Base-by-base conservation (phyloP, 176 grass and related monocot species). In the Eleusine indica region DNA sequence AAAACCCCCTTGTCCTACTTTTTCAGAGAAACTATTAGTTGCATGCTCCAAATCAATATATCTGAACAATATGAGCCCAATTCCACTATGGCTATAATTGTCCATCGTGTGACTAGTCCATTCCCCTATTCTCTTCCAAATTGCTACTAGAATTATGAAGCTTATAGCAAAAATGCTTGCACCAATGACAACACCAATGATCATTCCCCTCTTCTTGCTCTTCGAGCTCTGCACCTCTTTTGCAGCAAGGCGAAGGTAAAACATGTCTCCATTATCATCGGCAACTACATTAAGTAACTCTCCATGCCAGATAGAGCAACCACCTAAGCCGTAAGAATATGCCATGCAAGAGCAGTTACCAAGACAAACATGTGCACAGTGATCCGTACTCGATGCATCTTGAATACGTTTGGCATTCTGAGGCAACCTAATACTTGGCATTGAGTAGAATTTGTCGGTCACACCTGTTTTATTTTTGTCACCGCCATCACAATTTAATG, bases 11-110 rank as follows among this genome's bases (percentile, higher is more conserved):
- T 9, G 48, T 0, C 94, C 94, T 58, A 96, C 16, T 80, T 39
- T 88, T 14, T 91, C 91, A 0, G 83, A 90, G 68, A 95, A 92
- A 30, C 85, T 89, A 67, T 87, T 91, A 4, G 88, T 96, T 80
- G 89, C 70, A 63, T 28, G 30, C 63, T 84, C 71, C 73, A 93
- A 57, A 39, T 93, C 81, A 48, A 21, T 14, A 18, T 87, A 87
- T 80, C 75, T 89, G 78, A 93, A 96, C 0, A 47, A 57, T 48
- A 21, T 73, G 1, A 82, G 73, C 6, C 89, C 74, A 86, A 68
- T 63, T 25, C 16, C 48, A 40, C 58, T 74, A 18, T 69, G 77
- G 4, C 15, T 56, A 19, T 54, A 22, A 47, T 18, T 80, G 11
- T 85, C 57, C 64, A 49, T 1, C 32, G 4, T 53, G 25, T 4